phyloP scores from a whole-genome alignment of 2,329 filamentous ascomycete species.

The Alternaria postmessia region DNA sequence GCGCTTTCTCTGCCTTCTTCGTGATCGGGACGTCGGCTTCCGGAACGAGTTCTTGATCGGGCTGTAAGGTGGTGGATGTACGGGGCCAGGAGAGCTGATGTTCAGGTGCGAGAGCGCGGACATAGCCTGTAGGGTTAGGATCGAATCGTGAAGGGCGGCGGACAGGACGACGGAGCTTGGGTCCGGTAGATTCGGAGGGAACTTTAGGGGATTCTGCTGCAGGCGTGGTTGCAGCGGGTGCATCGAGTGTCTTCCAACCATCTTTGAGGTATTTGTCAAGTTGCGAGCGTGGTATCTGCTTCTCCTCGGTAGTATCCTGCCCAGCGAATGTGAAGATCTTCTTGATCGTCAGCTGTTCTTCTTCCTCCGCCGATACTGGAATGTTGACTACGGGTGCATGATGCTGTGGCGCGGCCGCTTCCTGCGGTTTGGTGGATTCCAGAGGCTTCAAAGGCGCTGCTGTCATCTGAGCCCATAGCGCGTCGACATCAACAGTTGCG shows the following conservation, averaged over 20 bases:
- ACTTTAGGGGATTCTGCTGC: slow-evolving; percentile 6
- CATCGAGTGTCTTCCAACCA: slow-evolving; percentile 41
- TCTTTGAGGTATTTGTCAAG: slow-evolving; percentile 40
- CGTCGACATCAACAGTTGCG: slow-evolving; percentile 75
- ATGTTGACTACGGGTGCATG: slow-evolving; percentile 19
- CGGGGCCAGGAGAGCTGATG: slow-evolving; percentile 54
- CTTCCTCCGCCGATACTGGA: slow-evolving; percentile 29
- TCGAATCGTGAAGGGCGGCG: slow-evolving; percentile 61
- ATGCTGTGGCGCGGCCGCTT: slow-evolving; percentile 12
- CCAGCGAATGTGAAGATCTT: slow-evolving; percentile 79
- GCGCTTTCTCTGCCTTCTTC: slow-evolving; percentile 52
- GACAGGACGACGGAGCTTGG: slow-evolving; percentile 41
- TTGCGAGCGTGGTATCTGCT: slow-evolving; percentile 63
- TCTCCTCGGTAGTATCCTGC: slow-evolving; percentile 75
- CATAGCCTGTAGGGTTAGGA: slow-evolving; percentile 57
- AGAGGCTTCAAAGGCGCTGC: slow-evolving; percentile 52
- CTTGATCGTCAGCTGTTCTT: slow-evolving; percentile 67
- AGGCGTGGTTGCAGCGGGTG: slow-evolving; percentile 13
- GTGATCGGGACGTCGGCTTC: slow-evolving; percentile 20
- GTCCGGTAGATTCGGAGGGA: slow-evolving; percentile 11
- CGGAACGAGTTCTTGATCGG: slow-evolving; percentile 27
- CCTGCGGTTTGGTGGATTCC: slow-evolving; percentile 26
- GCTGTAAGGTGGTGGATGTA: slow-evolving; percentile 15
- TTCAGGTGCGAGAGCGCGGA: slow-evolving; percentile 56
- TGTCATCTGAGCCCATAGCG: slow-evolving; percentile 73